Evolutionary conservation across 1,284 basidiomycete genomes (phyloP).

Genomic region (Leccinum fuscescens): DNA sequence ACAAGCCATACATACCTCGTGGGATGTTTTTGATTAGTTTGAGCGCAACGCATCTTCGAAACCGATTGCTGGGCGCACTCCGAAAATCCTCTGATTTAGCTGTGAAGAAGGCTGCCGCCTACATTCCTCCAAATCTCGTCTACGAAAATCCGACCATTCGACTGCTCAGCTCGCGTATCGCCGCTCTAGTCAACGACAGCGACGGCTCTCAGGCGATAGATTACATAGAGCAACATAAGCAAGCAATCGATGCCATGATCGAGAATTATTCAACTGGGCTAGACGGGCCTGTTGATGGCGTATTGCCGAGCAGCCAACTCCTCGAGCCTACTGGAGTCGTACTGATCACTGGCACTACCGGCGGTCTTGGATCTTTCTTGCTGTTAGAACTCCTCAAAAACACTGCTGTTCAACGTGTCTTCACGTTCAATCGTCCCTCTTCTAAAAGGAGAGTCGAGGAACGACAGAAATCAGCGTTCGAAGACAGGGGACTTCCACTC

Average conservation of each 20-base stretch:
- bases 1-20: neutral
- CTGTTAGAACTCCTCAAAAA: neutral
- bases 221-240: neutral
- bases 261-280: neutral
- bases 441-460: conserved; percentile 1
- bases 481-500: neutral
- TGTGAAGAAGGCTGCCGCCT: neutral
- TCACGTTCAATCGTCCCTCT: conserved; percentile 25
- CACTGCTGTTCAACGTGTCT: conserved; percentile 19
- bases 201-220: neutral
- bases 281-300: neutral
- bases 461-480: conserved; percentile 9
- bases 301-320: neutral
- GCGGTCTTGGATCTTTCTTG: neutral
- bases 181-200: neutral
- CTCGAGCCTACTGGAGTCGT: neutral
- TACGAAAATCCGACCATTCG: conserved; percentile 20
- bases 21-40: conserved; percentile 14
- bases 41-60: conserved; percentile 6
- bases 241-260: conserved; percentile 18
- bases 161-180: conserved; percentile 8
- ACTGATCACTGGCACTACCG: neutral
- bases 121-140: conserved; percentile 17
- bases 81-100: conserved; percentile 6
- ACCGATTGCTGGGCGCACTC: conserved; percentile 17